Conservation (phyloP, 768 basidiomycete genomes). For the Rhizopogon vinicolor region DNA sequence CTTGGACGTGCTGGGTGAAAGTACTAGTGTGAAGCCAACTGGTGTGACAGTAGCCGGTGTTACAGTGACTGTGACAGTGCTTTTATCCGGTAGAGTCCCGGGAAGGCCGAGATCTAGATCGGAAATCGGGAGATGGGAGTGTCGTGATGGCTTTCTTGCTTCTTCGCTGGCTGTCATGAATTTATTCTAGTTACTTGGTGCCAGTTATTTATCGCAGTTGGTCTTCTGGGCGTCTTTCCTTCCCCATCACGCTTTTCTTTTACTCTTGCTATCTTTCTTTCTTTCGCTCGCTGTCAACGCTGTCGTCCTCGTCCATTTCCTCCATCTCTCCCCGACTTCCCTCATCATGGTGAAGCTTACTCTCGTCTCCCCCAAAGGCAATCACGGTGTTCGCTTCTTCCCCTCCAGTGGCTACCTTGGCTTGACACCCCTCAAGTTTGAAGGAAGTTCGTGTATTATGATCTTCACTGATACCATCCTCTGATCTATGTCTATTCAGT, state of each 20-base stretch:
- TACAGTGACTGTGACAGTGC: neutral
- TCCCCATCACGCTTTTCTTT: slow-evolving; percentile 13
- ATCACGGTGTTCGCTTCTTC: slow-evolving; percentile 65
- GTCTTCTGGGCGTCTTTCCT: slow-evolving; percentile 21
- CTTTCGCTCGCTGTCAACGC: slow-evolving; percentile 11
- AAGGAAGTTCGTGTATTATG: slow-evolving; percentile 53
- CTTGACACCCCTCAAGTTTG: slow-evolving; percentile 72
- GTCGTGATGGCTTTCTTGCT: slow-evolving; percentile 16
- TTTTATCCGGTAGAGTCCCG: neutral
- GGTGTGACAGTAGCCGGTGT: slow-evolving; percentile 16
- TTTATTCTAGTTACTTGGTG: slow-evolving; percentile 26
- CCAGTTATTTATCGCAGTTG: slow-evolving; percentile 28
- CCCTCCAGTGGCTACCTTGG: slow-evolving; percentile 77
- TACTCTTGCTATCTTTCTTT: slow-evolving; percentile 17
- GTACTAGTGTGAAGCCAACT: neutral
- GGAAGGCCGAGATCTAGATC: slow-evolving; percentile 1
- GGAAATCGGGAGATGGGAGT: slow-evolving; percentile 9
- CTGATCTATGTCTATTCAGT: slow-evolving; percentile 33
- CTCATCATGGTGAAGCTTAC: slow-evolving; percentile 61
- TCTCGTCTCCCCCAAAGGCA: slow-evolving; percentile 67
- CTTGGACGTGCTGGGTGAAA: neutral
- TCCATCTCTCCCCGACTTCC: slow-evolving; percentile 11
- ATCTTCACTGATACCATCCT: neutral
- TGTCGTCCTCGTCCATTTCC: slow-evolving; percentile 9
- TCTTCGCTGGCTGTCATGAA: slow-evolving; percentile 19